Evolutionary conservation across 306 rosid genomes (phyloP), one percentile per base, ranked within the genome.

Genomic region (Vigna radiata): DNA sequence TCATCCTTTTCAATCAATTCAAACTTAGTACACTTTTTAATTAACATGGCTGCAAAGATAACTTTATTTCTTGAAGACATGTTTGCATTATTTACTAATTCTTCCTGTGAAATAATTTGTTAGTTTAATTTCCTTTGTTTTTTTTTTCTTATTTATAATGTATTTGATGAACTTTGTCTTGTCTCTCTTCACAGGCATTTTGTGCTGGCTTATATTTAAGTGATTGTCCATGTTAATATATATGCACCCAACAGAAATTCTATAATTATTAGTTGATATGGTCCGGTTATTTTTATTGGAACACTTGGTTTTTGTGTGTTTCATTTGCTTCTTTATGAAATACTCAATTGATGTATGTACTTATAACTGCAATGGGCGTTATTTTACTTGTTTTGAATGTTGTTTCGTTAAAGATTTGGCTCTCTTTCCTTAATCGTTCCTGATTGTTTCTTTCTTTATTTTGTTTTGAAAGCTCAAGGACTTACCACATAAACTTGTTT

Each of bases 381-480:
- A 60, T 83, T 58, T 21, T 41, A 66, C 52, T 49, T 37, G n/a
- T 41, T 27, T 37, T 36, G 49, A 48, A 77, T 81, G 47, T 68
- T 63, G 33, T 69, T 73, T 76, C 67, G 21, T 31, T 41, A n/a
- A 71, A 23, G 67, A 21, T 69, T 80, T 70, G 37, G 66, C 31
- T 72, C 31, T 72, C 46, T 72, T 50, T 12, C 13, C 44, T 58
- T 47, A 6, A 0, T 39, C n/a, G 2, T 19, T 29, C 33, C 18
- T 41, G 15, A 27, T 77, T 36, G 65, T 46, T 64, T 60, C 27
- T 11, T 47, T 8, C 43, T 6, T n/a, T 46, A 64, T 7, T 72
- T 31, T 48, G 43, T 37, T 50, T 62, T 46, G 76, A 70, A 75
- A 67, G 72, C 65, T 83, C 55, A 36, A 83, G 64, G 67, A 54